Percentiles rank a stretch among this genome's conserved stretches.
phyloP scores from a whole-genome alignment of 306 rosid genomes.

The Corylus americana region DNA sequence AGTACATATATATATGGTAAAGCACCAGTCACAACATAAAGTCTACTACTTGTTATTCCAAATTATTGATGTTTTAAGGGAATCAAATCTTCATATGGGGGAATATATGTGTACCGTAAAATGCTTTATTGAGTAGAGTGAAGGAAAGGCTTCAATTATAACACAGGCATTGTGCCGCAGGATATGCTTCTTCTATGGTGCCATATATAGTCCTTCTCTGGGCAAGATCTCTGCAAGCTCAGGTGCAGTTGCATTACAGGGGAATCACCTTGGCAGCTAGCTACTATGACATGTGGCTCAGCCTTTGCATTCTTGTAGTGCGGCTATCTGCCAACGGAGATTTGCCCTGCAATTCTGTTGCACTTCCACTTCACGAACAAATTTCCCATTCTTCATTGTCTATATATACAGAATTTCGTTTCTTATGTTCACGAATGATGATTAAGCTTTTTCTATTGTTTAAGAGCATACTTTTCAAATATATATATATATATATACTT shows the following conservation, averaged over 20 bases:
- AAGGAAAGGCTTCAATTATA: slow-evolving; percentile 8
- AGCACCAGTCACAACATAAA: no score
- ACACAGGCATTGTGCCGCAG: slow-evolving; percentile 47
- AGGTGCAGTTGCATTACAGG: slow-evolving; percentile 60
- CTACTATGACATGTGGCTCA: slow-evolving; percentile 26
- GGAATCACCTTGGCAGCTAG: slow-evolving; percentile 63
- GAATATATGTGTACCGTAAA: neutral
- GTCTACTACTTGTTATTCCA: no score
- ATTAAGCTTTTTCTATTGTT: no score
- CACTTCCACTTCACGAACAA: neutral
- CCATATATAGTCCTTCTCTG: slow-evolving; percentile 17
- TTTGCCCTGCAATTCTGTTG: slow-evolving; percentile 51
- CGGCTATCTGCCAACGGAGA: slow-evolving; percentile 61
- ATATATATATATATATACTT: no score
- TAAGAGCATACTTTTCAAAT: no score
- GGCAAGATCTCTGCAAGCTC: neutral
- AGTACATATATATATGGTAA: neutral
- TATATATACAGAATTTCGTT: no score
- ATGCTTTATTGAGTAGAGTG: slow-evolving; percentile 41
- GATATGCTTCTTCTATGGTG: slow-evolving; percentile 39
- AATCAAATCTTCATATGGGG: neutral
- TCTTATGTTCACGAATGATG: no score
- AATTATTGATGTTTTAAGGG: neutral
- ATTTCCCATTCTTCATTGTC: no score
- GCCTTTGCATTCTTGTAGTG: slow-evolving; percentile 24